Conservation (phyloP, 2,329 filamentous ascomycete species). For the Mariannaea sp. region DNA sequence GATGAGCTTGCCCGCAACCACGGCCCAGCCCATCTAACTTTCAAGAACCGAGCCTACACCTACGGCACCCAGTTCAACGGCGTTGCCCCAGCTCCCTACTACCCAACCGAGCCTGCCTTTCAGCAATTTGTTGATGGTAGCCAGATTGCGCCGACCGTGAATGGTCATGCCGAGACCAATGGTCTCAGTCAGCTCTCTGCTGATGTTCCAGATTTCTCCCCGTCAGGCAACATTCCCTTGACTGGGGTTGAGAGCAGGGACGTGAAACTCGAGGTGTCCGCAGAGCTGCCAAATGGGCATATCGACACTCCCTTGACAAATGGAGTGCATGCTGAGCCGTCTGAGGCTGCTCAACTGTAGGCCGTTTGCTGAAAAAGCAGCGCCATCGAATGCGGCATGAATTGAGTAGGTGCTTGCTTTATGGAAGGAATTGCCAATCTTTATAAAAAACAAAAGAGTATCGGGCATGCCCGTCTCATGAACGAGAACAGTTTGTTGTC, state of each 20-base stretch:
- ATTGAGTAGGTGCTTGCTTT: slow-evolving; percentile 10
- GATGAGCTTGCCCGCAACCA: slow-evolving; percentile 74
- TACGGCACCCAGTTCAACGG: slow-evolving; percentile 41
- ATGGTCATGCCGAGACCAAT: slow-evolving; percentile 38
- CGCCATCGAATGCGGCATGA: slow-evolving; percentile 11
- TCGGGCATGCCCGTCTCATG: slow-evolving; percentile 5
- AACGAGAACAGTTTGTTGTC: slow-evolving; percentile 15
- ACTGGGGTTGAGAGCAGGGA: slow-evolving; percentile 19
- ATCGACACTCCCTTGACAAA: slow-evolving; percentile 33
- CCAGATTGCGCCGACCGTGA: slow-evolving; percentile 46
- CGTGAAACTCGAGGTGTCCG: slow-evolving; percentile 18
- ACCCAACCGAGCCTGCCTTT: slow-evolving; percentile 37
- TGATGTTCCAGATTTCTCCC: slow-evolving; percentile 48
- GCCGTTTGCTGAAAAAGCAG: background rate
- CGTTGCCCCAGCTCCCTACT: slow-evolving; percentile 41
- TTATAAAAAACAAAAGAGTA: background rate
- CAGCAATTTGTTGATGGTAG: slow-evolving; percentile 42
- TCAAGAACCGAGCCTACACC: slow-evolving; percentile 43
- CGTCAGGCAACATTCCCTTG: slow-evolving; percentile 36
- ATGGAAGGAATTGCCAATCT: slow-evolving; percentile 4
- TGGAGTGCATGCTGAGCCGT: slow-evolving; percentile 36
- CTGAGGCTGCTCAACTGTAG: slow-evolving; percentile 25
- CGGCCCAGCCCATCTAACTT: slow-evolving; percentile 57
- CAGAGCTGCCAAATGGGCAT: slow-evolving; percentile 31
- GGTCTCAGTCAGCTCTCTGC: slow-evolving; percentile 45